Base-by-base conservation (phyloP, 140 eudicot genomes). In the Ambrosia hybrid region DNA sequence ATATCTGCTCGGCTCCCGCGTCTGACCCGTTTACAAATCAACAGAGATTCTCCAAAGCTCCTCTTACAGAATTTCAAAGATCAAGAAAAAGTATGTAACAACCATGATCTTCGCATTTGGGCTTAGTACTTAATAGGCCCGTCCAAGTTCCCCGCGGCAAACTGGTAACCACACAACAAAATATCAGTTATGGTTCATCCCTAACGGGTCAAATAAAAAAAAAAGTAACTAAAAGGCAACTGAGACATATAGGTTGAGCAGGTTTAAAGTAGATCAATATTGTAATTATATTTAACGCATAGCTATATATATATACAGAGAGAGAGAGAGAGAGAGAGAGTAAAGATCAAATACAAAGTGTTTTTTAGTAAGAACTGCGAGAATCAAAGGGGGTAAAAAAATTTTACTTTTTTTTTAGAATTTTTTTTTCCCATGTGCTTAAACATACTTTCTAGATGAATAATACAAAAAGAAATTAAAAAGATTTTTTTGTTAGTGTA, bases 131-230 rank as follows among this genome's bases (percentile, higher is more conserved):
- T 83, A 17, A 94, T 94, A 51, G 99, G 99, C 26, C 99, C 99
- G 68, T 94, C 96, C 96, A 94, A 91, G 80, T 84, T 88, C 75
- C 99, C 99, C 3, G 99, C 84, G 33, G 96, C 97, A 84, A 94
- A 94, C 97, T 94, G 88, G 63, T 63, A 80, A 65, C 36, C 64
- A 80, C 26, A 49, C 7, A 45, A 71, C 49, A 69, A 68, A 61
- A 2, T n/a, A 10, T 41, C 33, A 68, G 52, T 70, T 37, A 53
- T 70, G 65, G 15, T 36, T 69, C 53, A 52, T 36, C 51, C 37
- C 74, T 52, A 60, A 34, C 3, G 21, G 46, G 10, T 61, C 67
- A 61, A 12, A 61, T 34, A 1, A 10, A 61, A 34, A 36, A 36
- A 12, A 4, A 4, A 30, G 34, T 33, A 34, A 34, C 17, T 1